Percentiles rank a stretch among this genome's conserved stretches.
Evolutionary conservation across 177 flowering plant genomes (phyloP).

Genomic region (Telopea speciosissima): DNA sequence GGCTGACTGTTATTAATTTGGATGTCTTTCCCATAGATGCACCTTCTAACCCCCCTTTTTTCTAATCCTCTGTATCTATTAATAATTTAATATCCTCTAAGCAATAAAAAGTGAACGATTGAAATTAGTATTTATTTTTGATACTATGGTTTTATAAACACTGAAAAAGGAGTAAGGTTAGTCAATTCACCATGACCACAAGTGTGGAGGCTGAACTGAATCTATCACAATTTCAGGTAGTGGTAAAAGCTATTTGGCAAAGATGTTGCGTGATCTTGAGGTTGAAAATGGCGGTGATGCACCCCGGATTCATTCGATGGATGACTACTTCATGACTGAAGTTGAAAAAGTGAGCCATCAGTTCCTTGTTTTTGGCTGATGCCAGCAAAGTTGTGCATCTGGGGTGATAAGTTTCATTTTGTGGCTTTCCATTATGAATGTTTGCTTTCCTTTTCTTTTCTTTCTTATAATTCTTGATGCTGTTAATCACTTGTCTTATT

Average conservation of each 20-base stretch:
- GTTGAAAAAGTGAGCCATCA: slow-evolving; percentile 71
- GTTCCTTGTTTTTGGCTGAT: background rate
- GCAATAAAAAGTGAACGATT: background rate
- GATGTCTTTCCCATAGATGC: background rate
- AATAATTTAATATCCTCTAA: background rate
- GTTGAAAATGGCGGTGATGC: slow-evolving; percentile 87
- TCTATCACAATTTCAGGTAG: slow-evolving; percentile 49
- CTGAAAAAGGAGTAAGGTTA: background rate
- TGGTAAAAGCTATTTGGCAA: slow-evolving; percentile 95
- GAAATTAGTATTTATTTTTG: too few species aligned
- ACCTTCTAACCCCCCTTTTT: background rate
- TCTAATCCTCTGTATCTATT: background rate
- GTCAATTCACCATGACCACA: background rate
- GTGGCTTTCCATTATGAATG: background rate
- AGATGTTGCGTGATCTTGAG: slow-evolving; percentile 86
- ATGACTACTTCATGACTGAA: slow-evolving; percentile 98
- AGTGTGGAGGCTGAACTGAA: background rate
- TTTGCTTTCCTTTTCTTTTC: background rate
- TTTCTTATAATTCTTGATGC: background rate
- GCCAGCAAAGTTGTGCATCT: background rate
- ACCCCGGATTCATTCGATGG: slow-evolving; percentile 95
- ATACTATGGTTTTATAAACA: background rate
- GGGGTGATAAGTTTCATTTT: background rate
- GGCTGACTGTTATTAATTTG: background rate
- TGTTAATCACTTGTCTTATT: background rate